Evolutionary conservation across 305 asterid genomes (phyloP).

Genomic region (Fraxinus dipetala): DNA sequence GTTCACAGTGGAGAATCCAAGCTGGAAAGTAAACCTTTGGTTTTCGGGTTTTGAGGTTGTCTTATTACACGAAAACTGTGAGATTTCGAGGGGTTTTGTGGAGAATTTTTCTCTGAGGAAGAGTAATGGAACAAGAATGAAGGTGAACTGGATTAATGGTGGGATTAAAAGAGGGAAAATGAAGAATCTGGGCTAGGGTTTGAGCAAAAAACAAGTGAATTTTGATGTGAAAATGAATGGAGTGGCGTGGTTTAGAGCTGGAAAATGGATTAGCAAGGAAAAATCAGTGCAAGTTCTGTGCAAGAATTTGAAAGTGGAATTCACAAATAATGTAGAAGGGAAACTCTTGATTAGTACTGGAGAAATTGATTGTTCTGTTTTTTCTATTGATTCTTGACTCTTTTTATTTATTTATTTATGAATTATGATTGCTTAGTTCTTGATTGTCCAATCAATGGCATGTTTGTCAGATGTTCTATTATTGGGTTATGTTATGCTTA

Average conservation of each 20-base stretch:
- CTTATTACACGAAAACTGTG: not conserved
- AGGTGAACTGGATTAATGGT: not conserved
- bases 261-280: not conserved
- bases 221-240: not conserved
- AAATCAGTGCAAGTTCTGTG: not conserved
- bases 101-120: not conserved
- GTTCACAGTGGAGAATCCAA: not conserved
- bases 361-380: not conserved
- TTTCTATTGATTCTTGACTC: not conserved
- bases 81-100: not conserved
- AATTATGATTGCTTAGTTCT: not conserved
- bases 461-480: too few species aligned
- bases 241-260: not conserved
- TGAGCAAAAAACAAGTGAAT: not conserved
- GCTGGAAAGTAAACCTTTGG: not conserved
- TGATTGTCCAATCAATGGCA: not conserved
- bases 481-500: too few species aligned
- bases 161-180: not conserved
- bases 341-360: not conserved
- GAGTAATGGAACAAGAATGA: not conserved
- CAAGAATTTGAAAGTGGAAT: not conserved
- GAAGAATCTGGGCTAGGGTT: not conserved
- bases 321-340: not conserved
- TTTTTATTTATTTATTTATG: not conserved
- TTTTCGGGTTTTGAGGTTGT: not conserved